Percentiles rank a stretch among this genome's conserved stretches.
Evolutionary conservation across 106 monocot genomes (phyloP).

Genomic region (Apostasia ramifera): DNA sequence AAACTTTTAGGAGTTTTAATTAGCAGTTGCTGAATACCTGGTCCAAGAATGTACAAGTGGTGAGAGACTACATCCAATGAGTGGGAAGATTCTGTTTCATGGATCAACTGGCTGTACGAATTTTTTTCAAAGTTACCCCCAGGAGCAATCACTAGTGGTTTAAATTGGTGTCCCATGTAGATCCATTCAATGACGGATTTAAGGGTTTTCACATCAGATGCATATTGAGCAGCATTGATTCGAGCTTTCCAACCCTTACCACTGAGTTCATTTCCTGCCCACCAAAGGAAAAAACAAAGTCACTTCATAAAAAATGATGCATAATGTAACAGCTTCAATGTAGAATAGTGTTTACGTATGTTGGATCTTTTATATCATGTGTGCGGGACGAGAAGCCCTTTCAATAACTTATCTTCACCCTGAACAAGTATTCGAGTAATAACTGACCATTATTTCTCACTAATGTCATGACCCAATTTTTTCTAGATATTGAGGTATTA

Average conservation of each 20-base stretch:
- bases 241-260: slow-evolving; percentile 64
- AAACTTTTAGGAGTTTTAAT: too few species aligned
- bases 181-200: slow-evolving; percentile 41
- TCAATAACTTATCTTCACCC: neutral
- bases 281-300: neutral
- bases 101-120: slow-evolving; percentile 59
- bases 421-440: too few species aligned
- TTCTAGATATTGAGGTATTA: too few species aligned
- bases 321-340: too few species aligned
- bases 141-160: slow-evolving; percentile 70
- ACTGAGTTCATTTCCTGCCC: slow-evolving; percentile 82
- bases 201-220: slow-evolving; percentile 54
- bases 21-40: slow-evolving; percentile 33
- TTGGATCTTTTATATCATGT: neutral
- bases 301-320: neutral
- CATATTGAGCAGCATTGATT: slow-evolving; percentile 58
- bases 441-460: too few species aligned
- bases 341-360: too few species aligned
- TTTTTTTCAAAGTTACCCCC: slow-evolving; percentile 70
- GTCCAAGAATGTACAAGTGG: slow-evolving; percentile 95
- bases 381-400: neutral
- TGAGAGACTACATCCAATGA: slow-evolving; percentile 76
- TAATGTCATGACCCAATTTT: too few species aligned
- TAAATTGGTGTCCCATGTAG: slow-evolving; percentile 33
- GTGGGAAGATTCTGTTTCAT: slow-evolving; percentile 46